Percentiles rank a stretch among this genome's conserved stretches.
Evolutionary conservation across 2,329 filamentous ascomycete genomes (phyloP).

Genomic region (Sporothrix dimorphospora): DNA sequence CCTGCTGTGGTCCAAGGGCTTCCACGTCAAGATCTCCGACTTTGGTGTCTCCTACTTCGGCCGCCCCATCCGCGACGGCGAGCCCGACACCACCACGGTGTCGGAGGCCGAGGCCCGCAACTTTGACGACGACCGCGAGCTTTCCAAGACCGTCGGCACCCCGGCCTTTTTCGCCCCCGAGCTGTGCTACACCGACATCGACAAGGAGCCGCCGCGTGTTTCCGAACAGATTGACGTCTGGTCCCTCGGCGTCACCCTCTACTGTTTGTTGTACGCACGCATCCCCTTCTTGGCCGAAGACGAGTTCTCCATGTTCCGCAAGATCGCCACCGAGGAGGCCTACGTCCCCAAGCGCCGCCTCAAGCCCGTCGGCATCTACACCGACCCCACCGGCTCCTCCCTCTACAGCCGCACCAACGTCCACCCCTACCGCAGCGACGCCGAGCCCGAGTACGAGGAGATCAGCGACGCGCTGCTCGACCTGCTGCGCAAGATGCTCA

Average conservation of each 20-base stretch:
- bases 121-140: slow-evolving; percentile 88
- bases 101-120: slow-evolving; percentile 84
- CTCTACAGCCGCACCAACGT: slow-evolving; percentile 61
- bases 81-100: slow-evolving; percentile 71
- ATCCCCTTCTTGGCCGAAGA: slow-evolving; percentile 92
- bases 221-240: slow-evolving; percentile 96
- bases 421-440: slow-evolving; percentile 72
- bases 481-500: slow-evolving; percentile 76
- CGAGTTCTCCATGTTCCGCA: slow-evolving; percentile 87
- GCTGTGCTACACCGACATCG: slow-evolving; percentile 84
- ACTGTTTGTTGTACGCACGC: slow-evolving; percentile 91
- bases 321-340: slow-evolving; percentile 89
- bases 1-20: slow-evolving; percentile 80
- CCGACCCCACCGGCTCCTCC: slow-evolving; percentile 57
- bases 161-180: slow-evolving; percentile 98
- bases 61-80: slow-evolving; percentile 79
- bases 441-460: slow-evolving; percentile 81
- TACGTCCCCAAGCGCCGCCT: slow-evolving; percentile 83
- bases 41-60: slow-evolving; percentile 98
- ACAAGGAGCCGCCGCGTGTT: slow-evolving; percentile 71
- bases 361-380: slow-evolving; percentile 69
- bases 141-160: slow-evolving; percentile 98
- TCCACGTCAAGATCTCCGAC: slow-evolving; percentile 95
- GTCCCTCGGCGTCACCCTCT: slow-evolving; percentile 94
- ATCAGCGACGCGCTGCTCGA: slow-evolving; percentile 81